Base-by-base conservation (phyloP, 2,329 filamentous ascomycete genomes). In the Alternaria gansuensis region DNA sequence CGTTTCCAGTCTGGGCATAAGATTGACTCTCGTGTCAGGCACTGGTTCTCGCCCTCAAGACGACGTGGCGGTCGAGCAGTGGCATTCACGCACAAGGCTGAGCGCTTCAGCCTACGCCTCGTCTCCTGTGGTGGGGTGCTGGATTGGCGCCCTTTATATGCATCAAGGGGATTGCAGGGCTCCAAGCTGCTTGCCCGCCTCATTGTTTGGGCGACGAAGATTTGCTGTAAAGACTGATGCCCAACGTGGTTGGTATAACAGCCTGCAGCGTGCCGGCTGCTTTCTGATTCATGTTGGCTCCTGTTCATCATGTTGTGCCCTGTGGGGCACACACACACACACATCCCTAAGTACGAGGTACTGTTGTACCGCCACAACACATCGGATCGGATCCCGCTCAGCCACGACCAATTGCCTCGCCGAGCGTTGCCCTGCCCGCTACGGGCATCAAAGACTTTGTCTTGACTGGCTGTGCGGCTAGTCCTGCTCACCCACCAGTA, bases 281-380 rank as follows among this genome's bases (percentile, higher is more conserved):
- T 34, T 34, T 48, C 44, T 48, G 21, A 13, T 48, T 36, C 21
- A 48, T 7, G 8, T 36, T 34, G 36, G 44, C 44, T 48, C 31
- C 44, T 21, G 31, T 36, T 24, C 23, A 23, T 11, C 11, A 34
- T 48, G 44, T 8, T 48, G 44, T 48, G 44, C 29, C 44, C 44
- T 46, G 29, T 5, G 44, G 44, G 44, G 31, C 29, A 36, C 21
- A 34, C 17, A 17, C 17, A 17, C 17, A 17, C 17, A 17, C 17
- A 17, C 17, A n/a, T 34, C 24, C 1, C 44, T 36, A 14, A 3
- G 13, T 34, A 48, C 44, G 44, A 26, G 23, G 8, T 48, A 13
- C 21, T 48, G 44, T 46, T 23, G 3, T 11, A 17, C 29, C 44
- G 31, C 44, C 44, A 48, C 44, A 26, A 36, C 2, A 24, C 3